A percentile compares a stretch with the other conserved stretches of the same genome.
These are phyloP conservation scores for Trichoderma aggressivum DNA, from an alignment of 2,329 filamentous ascomycete genomes.

Conservation along the genomic window DNA sequence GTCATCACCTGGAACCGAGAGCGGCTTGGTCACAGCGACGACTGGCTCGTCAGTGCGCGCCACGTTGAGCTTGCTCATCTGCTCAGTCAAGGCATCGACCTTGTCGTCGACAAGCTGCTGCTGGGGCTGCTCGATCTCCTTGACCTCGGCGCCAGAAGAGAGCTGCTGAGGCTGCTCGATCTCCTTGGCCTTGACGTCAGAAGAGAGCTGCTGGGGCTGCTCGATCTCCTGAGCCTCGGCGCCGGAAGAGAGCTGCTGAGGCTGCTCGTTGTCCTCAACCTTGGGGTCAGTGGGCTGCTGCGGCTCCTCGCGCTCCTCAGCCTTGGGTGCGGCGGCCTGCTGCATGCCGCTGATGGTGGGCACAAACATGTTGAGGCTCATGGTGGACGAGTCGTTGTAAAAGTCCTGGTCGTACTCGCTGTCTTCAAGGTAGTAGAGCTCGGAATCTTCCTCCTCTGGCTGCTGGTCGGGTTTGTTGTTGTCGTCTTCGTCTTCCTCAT, in stretches of 20 bases:
- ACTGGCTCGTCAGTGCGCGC: not conserved
- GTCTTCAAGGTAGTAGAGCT: not conserved
- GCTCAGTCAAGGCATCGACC: not conserved
- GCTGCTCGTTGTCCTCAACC: not conserved
- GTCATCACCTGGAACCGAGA: constrained; percentile 18
- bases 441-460: not conserved
- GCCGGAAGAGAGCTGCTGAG: not conserved
- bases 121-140: too few species aligned
- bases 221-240: too few species aligned
- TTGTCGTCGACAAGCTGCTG: too few species aligned
- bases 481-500: not conserved
- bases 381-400: constrained; percentile 12
- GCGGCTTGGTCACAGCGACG: not conserved
- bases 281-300: constrained; percentile 9
- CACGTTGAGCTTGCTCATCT: constrained; percentile 17
- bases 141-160: too few species aligned
- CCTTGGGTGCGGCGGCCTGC: not conserved
- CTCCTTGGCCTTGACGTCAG: too few species aligned
- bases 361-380: not conserved
- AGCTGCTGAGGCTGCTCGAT: too few species aligned
- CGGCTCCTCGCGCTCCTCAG: constrained; percentile 31
- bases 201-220: too few species aligned
- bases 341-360: not conserved
- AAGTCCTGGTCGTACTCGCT: not conserved
- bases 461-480: not conserved